Evolutionary conservation across 331 rosid genomes (phyloP), one percentile per base, ranked within the genome.

Genomic region (Cydonia oblonga): DNA sequence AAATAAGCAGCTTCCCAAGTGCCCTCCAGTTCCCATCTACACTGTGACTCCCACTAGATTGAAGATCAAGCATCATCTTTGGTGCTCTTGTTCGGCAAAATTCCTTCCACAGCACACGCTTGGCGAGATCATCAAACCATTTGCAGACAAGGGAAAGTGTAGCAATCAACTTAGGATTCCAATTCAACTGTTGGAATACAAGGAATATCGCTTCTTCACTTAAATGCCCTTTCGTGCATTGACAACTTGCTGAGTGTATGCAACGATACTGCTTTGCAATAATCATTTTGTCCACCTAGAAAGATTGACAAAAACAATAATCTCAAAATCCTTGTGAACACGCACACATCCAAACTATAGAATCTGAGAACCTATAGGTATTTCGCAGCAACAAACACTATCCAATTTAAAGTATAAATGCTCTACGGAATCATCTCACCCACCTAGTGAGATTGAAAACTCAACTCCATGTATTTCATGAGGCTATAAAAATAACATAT

Each of bases 61-160:
- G 97, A 63, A 93, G 84, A 86, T 93, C 98, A 80, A 80, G 74
- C 98, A 93, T 93, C 96, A 93, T 93, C 86, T 88, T 93, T 1
- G 96, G 96, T 74, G 96, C 97, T 77, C 98, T 84, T 12, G 92
- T 86, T 53, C 81, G 84, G 78, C 97, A 93, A 83, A 93, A 93
- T 79, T 91, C 97, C 81, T 93, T 93, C 98, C 98, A 93, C 46
- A 93, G 82, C 51, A 93, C 91, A 79, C 91, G 82, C 85, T 91
- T 93, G 23, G 98, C 96, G 18, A 93, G 88, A 87, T 93, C 98
- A 80, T 93, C 98, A 75, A 93, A 91, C 97, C 98, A 93, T 85
- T 93, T 93, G 84, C 98, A 93, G 19, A 73, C 96, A 66, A 91
- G 88, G 24, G 98, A 89, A 29, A 93, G 85, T 22, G 90, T 70